Percentiles rank a stretch among this genome's conserved stretches.
These are phyloP conservation scores for Aspergillus bertholletiae DNA, from an alignment of 495 filamentous ascomycete species.

Conservation along the genomic window DNA sequence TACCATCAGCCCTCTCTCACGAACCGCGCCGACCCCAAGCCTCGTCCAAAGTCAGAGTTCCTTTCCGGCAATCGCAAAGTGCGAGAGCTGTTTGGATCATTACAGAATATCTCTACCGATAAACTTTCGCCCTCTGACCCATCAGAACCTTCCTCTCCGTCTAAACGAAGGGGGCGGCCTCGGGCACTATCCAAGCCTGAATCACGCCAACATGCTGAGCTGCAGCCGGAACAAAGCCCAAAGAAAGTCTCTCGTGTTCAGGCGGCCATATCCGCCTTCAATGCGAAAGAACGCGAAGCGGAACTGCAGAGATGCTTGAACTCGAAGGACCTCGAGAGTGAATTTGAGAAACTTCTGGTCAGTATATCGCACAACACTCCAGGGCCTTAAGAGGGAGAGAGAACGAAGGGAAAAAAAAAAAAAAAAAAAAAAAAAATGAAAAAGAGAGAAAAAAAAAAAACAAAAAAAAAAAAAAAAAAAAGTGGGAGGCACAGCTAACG, in stretches of 20 bases:
- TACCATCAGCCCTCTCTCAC: slow-evolving; percentile 53
- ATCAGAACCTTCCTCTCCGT: slow-evolving; percentile 12
- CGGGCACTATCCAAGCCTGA: slow-evolving; percentile 22
- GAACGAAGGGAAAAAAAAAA: too few species aligned
- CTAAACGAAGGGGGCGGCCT: slow-evolving; percentile 15
- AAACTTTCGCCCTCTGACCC: slow-evolving; percentile 12
- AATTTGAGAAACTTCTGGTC: slow-evolving; percentile 50
- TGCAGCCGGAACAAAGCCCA: slow-evolving; percentile 26
- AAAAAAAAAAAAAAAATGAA: too few species aligned
- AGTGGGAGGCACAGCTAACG: too few species aligned
- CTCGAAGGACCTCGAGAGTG: slow-evolving; percentile 43
- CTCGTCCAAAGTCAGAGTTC: slow-evolving; percentile 54
- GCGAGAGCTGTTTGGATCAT: slow-evolving; percentile 30
- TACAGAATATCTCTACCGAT: slow-evolving; percentile 24
- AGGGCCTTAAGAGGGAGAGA: not conserved
- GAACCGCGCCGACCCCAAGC: slow-evolving; percentile 30
- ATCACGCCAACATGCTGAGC: slow-evolving; percentile 19
- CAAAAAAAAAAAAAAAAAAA: too few species aligned
- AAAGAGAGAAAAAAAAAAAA: too few species aligned
- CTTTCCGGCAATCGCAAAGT: slow-evolving; percentile 35
- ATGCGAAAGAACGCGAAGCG: slow-evolving; percentile 44
- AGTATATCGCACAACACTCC: slow-evolving; percentile 5
- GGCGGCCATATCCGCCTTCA: slow-evolving; percentile 62
- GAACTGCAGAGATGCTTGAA: slow-evolving; percentile 42
- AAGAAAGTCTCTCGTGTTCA: slow-evolving; percentile 55